Evolutionary conservation across 2,329 filamentous ascomycete genomes (phyloP).

Genomic region (Aureobasidium zeae): DNA sequence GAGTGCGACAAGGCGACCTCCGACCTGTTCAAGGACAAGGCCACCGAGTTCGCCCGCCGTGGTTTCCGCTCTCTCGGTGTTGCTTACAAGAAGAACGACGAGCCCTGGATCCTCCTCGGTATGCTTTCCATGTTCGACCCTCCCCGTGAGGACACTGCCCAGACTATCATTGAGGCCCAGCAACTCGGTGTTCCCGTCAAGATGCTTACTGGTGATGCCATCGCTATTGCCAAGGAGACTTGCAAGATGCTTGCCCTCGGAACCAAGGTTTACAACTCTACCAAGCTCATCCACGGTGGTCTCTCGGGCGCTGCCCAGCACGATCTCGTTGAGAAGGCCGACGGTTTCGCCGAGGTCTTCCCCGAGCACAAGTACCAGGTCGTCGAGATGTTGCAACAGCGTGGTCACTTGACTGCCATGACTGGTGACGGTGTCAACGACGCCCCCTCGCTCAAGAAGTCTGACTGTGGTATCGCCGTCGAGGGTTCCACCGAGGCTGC

Average conservation of each 20-base stretch:
- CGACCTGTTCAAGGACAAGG: slow-evolving; percentile 61
- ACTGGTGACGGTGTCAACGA: slow-evolving; percentile 71
- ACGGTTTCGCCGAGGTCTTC: slow-evolving; percentile 66
- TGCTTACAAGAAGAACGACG: slow-evolving; percentile 67
- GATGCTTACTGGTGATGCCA: slow-evolving; percentile 74
- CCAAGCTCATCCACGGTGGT: slow-evolving; percentile 67
- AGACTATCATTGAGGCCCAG: slow-evolving; percentile 68
- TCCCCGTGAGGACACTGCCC: slow-evolving; percentile 67
- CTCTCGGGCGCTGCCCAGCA: slow-evolving; percentile 63
- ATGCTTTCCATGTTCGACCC: slow-evolving; percentile 75
- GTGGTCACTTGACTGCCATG: slow-evolving; percentile 65
- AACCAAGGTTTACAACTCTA: slow-evolving; percentile 74
- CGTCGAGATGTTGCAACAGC: slow-evolving; percentile 66
- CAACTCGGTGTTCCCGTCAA: slow-evolving; percentile 68
- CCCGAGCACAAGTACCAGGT: slow-evolving; percentile 70
- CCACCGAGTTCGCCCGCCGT: slow-evolving; percentile 65
- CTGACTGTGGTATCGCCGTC: slow-evolving; percentile 65
- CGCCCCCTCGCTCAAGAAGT: slow-evolving; percentile 64
- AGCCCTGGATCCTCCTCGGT: slow-evolving; percentile 63
- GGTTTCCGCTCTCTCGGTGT: slow-evolving; percentile 75
- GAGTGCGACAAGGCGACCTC: slow-evolving; percentile 57
- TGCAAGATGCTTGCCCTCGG: slow-evolving; percentile 73
- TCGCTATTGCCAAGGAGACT: slow-evolving; percentile 71
- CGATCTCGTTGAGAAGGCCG: slow-evolving; percentile 65
- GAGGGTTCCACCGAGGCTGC: slow-evolving; percentile 64